A percentile compares a stretch with the other conserved stretches of the same genome.
phyloP scores from a whole-genome alignment of 1,139 yeast species.

The Scheffersomyces titani region DNA sequence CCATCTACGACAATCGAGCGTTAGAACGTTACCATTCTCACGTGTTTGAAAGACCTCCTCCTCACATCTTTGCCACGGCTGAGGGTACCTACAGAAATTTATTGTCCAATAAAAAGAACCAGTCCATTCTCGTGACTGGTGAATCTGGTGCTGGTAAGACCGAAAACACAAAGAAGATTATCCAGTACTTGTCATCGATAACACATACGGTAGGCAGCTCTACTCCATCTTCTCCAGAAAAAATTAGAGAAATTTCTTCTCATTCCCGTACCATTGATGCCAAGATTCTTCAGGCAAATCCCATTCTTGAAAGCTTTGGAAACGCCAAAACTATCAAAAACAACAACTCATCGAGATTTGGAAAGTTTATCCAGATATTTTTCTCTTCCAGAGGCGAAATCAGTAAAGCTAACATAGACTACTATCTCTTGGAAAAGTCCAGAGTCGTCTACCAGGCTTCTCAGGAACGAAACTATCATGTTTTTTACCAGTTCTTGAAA shows the following conservation, averaged over 20 bases:
- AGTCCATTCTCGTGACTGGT: constrained; percentile 92
- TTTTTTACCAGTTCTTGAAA: constrained; percentile 80
- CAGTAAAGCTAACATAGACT: constrained; percentile 89
- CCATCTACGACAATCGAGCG: constrained; percentile 68
- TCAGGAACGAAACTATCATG: constrained; percentile 87
- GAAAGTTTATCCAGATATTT: constrained; percentile 90
- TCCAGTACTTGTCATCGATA: constrained; percentile 86
- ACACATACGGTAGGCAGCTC: constrained; percentile 29
- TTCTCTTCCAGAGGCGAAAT: constrained; percentile 67
- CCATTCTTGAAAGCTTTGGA: constrained; percentile 94
- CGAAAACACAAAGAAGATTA: constrained; percentile 93
- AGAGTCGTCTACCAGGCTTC: constrained; percentile 81
- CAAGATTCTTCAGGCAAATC: constrained; percentile 90
- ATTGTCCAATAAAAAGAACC: constrained; percentile 70
- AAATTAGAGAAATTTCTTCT: constrained; percentile 1
- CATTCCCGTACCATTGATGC: constrained; percentile 55
- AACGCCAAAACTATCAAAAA: constrained; percentile 95
- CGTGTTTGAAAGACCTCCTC: constrained; percentile 53
- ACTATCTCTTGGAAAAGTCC: constrained; percentile 91
- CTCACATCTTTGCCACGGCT: constrained; percentile 91
- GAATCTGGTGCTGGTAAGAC: constrained; percentile 99
- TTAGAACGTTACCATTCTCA: constrained; percentile 54
- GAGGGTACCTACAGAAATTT: constrained; percentile 84
- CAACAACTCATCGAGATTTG: constrained; percentile 94
- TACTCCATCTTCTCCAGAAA: constrained; percentile 6